Evolutionary conservation across 2,329 filamentous ascomycete genomes (phyloP).

Genomic region (Sporothrix euskadiensis): DNA sequence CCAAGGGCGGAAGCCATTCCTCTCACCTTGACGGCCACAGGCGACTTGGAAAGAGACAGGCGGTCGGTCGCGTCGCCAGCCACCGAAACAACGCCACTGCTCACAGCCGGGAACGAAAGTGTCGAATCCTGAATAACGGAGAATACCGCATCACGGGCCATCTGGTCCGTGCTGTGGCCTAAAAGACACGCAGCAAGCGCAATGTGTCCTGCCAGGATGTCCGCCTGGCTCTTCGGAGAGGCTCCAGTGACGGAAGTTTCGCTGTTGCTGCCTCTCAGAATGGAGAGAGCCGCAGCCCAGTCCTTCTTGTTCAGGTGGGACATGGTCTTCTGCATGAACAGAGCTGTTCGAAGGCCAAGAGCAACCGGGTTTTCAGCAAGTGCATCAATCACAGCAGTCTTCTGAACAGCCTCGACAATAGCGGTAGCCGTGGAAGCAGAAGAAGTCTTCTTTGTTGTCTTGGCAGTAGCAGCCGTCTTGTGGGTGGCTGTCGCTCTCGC

Average conservation of each 20-base stretch:
- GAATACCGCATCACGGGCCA: conserved; percentile 79
- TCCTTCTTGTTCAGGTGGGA: conserved; percentile 53
- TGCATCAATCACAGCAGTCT: not conserved
- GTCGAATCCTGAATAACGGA: conserved; percentile 91
- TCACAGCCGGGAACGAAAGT: conserved; percentile 76
- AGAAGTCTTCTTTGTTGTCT: conserved; percentile 24
- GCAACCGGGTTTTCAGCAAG: conserved; percentile 33
- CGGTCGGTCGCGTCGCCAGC: conserved; percentile 46
- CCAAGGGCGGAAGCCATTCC: conserved; percentile 27
- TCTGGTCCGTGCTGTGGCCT: conserved; percentile 67
- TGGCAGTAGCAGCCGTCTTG: conserved; percentile 35
- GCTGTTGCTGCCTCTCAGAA: conserved; percentile 47
- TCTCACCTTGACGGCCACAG: conserved; percentile 41
- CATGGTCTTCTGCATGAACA: conserved; percentile 48
- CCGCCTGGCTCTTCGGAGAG: conserved; percentile 29
- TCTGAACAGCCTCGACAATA: not conserved
- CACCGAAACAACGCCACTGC: conserved; percentile 35
- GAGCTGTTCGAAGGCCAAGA: conserved; percentile 42
- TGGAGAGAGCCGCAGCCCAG: conserved; percentile 58
- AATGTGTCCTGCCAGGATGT: conserved; percentile 55
- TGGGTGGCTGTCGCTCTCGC: conserved; percentile 32
- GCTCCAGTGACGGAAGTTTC: not conserved
- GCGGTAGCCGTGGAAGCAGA: not conserved
- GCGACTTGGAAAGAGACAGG: conserved; percentile 40
- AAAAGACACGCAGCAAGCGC: conserved; percentile 68